These are phyloP conservation scores for Cutaneotrichosporon dermatis DNA, from an alignment of 1,284 basidiomycete species.

Conservation along the genomic window DNA sequence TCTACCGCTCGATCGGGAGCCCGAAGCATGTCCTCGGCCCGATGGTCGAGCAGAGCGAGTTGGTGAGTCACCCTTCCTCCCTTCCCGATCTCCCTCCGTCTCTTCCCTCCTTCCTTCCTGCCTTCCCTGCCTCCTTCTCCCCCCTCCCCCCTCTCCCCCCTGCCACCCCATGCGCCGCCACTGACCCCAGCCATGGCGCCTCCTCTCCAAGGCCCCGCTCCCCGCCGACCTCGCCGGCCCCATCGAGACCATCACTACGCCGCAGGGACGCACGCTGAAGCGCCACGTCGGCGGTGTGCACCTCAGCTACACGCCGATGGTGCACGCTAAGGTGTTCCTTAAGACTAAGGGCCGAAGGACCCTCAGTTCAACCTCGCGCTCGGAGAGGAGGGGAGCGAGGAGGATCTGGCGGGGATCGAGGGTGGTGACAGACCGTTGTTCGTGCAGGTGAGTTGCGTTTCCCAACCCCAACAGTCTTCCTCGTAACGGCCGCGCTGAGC, in stretches of 20 bases:
- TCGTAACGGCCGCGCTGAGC: no score
- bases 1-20: conserved; percentile 75
- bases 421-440: conserved; percentile 74
- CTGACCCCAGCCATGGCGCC: conserved; percentile 71
- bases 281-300: conserved; percentile 51
- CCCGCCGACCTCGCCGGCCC: conserved; percentile 27
- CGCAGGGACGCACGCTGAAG: not conserved
- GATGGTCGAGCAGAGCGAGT: conserved; percentile 96
- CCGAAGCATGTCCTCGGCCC: conserved; percentile 88
- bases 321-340: conserved; percentile 83
- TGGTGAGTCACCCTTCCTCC: conserved; percentile 57
- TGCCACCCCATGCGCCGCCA: no score
- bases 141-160: no score
- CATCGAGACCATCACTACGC: conserved; percentile 19
- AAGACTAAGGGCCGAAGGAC: conserved; percentile 45
- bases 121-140: no score
- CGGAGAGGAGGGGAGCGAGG: conserved; percentile 49
- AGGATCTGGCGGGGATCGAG: conserved; percentile 40
- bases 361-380: conserved; percentile 65
- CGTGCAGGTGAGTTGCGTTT: conserved; percentile 45
- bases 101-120: not conserved
- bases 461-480: no score
- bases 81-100: no score
- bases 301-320: conserved; percentile 95
- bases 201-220: conserved; percentile 78